A percentile compares a stretch with the other conserved stretches of the same genome.
Evolutionary conservation across 139 green algal genomes (phyloP).

Genomic region (Closterium sp.): DNA sequence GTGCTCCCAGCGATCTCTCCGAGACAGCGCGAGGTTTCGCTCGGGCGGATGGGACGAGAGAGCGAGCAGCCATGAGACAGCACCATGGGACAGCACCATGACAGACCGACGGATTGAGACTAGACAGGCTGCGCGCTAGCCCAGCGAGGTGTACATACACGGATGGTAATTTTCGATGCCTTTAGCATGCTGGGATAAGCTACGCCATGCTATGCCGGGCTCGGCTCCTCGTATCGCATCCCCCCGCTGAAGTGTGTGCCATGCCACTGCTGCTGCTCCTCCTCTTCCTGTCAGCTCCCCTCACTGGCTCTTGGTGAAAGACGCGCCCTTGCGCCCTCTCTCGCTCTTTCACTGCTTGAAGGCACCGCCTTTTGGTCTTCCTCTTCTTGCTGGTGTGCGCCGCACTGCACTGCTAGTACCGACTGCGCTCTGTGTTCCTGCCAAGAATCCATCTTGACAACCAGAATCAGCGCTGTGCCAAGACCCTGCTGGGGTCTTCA

Average conservation of each 20-base stretch:
- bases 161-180: neutral
- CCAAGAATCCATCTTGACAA: neutral
- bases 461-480: neutral
- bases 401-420: neutral
- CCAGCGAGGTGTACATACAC: neutral
- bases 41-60: neutral
- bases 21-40: neutral
- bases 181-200: neutral
- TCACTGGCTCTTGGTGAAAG: neutral
- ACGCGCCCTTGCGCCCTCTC: neutral
- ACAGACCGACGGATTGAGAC: neutral
- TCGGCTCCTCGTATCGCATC: neutral
- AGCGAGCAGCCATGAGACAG: neutral
- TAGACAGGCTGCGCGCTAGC: no score
- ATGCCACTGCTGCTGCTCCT: neutral
- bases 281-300: neutral
- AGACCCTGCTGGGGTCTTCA: no score
- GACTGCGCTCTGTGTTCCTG: neutral
- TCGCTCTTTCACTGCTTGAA: no score
- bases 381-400: neutral
- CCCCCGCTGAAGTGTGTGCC: neutral
- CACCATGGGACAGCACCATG: no score
- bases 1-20: neutral
- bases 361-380: neutral
- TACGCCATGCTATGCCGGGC: neutral